Evolutionary conservation across 768 basidiomycete species (phyloP).

Genomic region (Tylopilus subfusipes): DNA sequence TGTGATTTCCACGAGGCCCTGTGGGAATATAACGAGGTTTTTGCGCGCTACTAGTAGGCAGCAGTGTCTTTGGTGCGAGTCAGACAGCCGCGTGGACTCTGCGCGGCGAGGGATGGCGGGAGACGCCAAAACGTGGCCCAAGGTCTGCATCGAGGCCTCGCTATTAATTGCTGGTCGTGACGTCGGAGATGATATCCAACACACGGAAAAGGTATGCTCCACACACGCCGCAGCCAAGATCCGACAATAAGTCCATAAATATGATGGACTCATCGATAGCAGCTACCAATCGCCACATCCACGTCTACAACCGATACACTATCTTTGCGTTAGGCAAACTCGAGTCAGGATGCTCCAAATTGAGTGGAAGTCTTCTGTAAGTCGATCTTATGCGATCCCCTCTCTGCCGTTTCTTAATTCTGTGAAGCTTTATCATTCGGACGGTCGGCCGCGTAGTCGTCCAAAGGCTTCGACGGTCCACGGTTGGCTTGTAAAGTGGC

Average conservation of each 20-base stretch:
- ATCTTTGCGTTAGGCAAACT: conserved; percentile 1
- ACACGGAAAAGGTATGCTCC: conserved; percentile 16
- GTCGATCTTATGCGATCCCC: conserved; percentile 7
- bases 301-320: conserved; percentile 6
- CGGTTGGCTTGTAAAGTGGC: conserved; percentile 77
- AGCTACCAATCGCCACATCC: conserved; percentile 8
- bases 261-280: conserved; percentile 5
- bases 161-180: not conserved
- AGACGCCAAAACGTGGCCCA: conserved; percentile 10
- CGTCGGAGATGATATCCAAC: conserved; percentile 17
- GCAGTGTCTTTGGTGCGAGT: not conserved
- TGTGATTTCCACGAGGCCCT: conserved; percentile 13
- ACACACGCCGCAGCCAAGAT: not conserved
- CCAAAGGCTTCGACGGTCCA: conserved; percentile 60
- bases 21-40: conserved; percentile 17
- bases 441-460: conserved; percentile 43
- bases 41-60: not conserved
- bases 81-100: conserved; percentile 1
- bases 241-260: conserved; percentile 22
- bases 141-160: not conserved
- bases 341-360: conserved; percentile 25
- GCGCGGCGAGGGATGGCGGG: not conserved
- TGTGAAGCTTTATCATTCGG: conserved; percentile 31
- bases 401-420: not conserved
- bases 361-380: conserved; percentile 34